Evolutionary conservation across 768 basidiomycete species (phyloP), one percentile per base, ranked within the genome.

Genomic region (Mycena metata): DNA sequence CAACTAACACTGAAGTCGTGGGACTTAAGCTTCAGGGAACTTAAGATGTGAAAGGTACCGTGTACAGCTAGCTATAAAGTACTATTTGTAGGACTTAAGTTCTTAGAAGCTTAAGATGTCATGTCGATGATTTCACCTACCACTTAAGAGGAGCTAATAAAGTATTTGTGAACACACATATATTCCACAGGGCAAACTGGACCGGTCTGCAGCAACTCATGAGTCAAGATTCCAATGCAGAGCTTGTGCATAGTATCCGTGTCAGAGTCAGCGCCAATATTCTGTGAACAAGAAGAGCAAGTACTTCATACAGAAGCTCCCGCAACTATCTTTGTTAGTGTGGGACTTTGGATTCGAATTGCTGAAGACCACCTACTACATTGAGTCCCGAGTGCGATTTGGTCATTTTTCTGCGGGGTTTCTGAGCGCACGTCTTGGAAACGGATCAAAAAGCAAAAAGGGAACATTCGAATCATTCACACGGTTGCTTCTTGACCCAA

Each of bases 231-330:
- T n/a, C 50, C n/a, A 35, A 11, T 23, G 26, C 50, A 51, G 50
- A 51, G 50, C 30, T 19, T 10, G 50, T 23, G 30, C 30, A 17
- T 50, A 21, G 46, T 47, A 50, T 50, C 49, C 24, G 49, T 30
- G 49, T 50, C 49, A 26, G 24, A 50, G 49, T 50, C 49, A 50
- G 49, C 49, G 49, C 49, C 49, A 51, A 33, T 35, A 51, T 35
- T 51, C 50, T 33, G 50, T 35, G 30, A 51, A 19, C 50, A 51
- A 33, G 50, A 33, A 35, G 50, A 51, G 50, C 30, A 51, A 51
- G 50, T 33, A 19, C 30, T 33, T 19, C 15, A 35, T 51, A 51
- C 17, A 51, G 50, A 51, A 51, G 50, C 50, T 51, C 50, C 50
- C 9, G 50, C 50, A 35, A 51, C 30, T 51, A 51, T 51, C 30